A percentile compares a stretch with the other conserved stretches of the same genome.
Conservation (phyloP, 768 basidiomycete species). For the Phanerodontia chrysosporium region DNA sequence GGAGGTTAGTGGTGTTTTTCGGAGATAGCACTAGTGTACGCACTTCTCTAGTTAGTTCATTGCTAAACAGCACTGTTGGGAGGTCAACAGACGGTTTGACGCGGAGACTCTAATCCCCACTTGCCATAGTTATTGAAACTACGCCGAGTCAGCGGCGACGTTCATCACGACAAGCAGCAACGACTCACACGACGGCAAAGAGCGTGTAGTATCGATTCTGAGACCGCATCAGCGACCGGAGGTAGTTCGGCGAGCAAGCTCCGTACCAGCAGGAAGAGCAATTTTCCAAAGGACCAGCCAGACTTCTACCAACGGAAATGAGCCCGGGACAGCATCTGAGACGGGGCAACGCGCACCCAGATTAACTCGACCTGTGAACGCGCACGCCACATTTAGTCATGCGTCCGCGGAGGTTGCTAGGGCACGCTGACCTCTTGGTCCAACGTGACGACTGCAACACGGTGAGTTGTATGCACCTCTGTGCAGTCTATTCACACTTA, state of each 20-base stretch:
- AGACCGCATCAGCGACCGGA: neutral
- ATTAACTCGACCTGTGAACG: conserved; percentile 43
- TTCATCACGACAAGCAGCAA: neutral
- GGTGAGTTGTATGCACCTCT: neutral
- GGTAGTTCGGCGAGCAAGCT: neutral
- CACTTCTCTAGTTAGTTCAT: neutral
- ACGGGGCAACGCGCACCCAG: conserved; percentile 37
- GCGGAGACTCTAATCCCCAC: conserved; percentile 4
- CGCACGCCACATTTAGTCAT: conserved; percentile 2
- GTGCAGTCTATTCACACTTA: conserved; percentile 26
- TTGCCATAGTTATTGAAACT: conserved; percentile 56
- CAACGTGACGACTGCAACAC: conserved; percentile 41
- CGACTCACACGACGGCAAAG: conserved; percentile 44
- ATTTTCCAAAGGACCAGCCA: conserved; percentile 53
- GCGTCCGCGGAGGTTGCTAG: neutral
- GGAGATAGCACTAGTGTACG: neutral
- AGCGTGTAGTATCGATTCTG: conserved; percentile 60
- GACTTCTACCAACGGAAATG: conserved; percentile 33
- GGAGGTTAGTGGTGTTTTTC: conserved; percentile 2
- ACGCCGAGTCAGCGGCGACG: neutral
- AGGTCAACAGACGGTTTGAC: neutral
- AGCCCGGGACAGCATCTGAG: neutral
- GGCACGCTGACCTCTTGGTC: conserved; percentile 42
- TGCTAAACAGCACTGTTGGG: conserved; percentile 1
- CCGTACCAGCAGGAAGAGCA: conserved; percentile 49